Base-by-base conservation (phyloP, 345 rosid species). In the Xanthoceras sorbifolium region DNA sequence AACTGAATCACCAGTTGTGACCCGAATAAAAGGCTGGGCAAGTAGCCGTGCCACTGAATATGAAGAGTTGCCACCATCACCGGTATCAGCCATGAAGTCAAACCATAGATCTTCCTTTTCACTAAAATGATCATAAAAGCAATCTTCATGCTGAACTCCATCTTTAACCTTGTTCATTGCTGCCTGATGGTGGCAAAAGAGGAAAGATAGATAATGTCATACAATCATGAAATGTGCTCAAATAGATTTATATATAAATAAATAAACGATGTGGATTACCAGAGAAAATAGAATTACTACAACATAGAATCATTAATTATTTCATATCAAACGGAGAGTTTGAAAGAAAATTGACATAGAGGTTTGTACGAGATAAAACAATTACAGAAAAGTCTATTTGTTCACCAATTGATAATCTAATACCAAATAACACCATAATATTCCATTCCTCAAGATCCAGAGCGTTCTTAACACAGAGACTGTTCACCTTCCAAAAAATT, bases 11-110 rank as follows among this genome's bases (percentile, higher is more conserved):
- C 40, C 87, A 46, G 54, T 80, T 61, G 79, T 25, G 54, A 90
- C 81, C 69, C 31, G 76, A 62, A 96, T 71, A 65, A 72, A 80
- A 74, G 93, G 99, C 81, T 93, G 98, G 55, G 99, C 98, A 87
- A 96, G 92, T 80, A 96, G 89, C 36, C 94, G 87, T 68, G 98
- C 97, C 48, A 96, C 89, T 69, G 90, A 29, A 73, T 96, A 96
- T 14, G 99, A 92, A 48, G 99, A 93, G 77, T 96, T 96, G 48
- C 99, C 99, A 81, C 99, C 98, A 85, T 96, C 99, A 82, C 99
- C 99, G 61, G 99, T 96, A 85, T 92, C 99, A 81, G 98, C 99
- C 95, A 96, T 92, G 87, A 96, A 96, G 77, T 96, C 99, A 89
- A 96, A 96, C 99, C 99, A 96, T 46, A 96, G 79, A 42, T 90